Conservation (phyloP, 75 land plant species). For the Ceratopteris richardii region DNA sequence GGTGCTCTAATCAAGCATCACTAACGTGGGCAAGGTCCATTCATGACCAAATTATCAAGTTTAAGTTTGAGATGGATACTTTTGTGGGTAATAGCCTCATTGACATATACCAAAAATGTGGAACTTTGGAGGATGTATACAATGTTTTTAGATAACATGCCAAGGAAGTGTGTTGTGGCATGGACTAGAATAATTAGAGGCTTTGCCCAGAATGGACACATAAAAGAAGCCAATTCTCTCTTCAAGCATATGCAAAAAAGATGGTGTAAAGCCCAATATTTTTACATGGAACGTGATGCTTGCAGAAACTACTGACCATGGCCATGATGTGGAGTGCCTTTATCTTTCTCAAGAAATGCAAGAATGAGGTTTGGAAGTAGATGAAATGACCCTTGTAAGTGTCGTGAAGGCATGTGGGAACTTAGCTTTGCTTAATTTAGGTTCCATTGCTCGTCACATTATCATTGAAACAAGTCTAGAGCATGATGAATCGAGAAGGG, state of each 20-base stretch:
- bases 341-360: conserved; percentile 3
- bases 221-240: not conserved
- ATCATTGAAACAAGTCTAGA: conserved; percentile 38
- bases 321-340: not conserved
- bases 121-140: conserved; percentile 29
- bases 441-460: conserved; percentile 27
- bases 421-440: not conserved
- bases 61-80: conserved; percentile 22
- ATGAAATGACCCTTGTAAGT: conserved; percentile 7
- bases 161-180: conserved; percentile 35
- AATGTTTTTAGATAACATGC: conserved; percentile 37
- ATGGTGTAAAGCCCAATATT: conserved; percentile 4
- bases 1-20: conserved; percentile 11
- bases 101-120: conserved; percentile 51
- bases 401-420: conserved; percentile 7
- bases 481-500: too few species aligned
- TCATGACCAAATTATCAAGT: conserved; percentile 45
- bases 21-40: conserved; percentile 13
- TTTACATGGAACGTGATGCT: conserved; percentile 7
- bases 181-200: conserved; percentile 65
- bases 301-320: conserved; percentile 1
- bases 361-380: conserved; percentile 1
- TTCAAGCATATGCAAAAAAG: conserved; percentile 3
- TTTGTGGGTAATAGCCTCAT: conserved; percentile 36
- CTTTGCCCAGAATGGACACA: conserved; percentile 21